Conservation (phyloP, 208 protist species). For the Leishmania tarentolae region DNA sequence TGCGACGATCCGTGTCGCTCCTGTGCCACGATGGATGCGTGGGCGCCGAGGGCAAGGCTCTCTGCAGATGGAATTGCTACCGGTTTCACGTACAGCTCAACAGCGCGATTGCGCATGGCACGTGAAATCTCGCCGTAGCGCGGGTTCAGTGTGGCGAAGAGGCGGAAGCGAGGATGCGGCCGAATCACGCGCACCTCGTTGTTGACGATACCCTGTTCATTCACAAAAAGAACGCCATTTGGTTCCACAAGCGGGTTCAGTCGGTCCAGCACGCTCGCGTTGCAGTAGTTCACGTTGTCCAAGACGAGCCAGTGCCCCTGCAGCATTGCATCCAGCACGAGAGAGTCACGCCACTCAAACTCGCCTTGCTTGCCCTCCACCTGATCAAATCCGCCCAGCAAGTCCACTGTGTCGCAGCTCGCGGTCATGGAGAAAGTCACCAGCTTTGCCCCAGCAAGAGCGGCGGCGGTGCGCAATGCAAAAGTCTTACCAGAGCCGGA, state of each 20-base stretch:
- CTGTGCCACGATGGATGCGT: slow-evolving; percentile 20
- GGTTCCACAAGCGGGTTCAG: slow-evolving; percentile 99
- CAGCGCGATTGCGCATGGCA: slow-evolving; percentile 99
- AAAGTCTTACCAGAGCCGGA: slow-evolving; percentile 97
- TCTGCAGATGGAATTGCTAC: slow-evolving; percentile 81
- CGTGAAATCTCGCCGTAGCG: slow-evolving; percentile 98
- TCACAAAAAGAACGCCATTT: slow-evolving; percentile 94
- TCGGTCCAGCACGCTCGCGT: slow-evolving; percentile 98
- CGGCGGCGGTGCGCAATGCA: slow-evolving; percentile 93
- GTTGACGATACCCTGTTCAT: slow-evolving; percentile 96
- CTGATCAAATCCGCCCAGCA: slow-evolving; percentile 99
- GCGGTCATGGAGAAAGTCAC: slow-evolving; percentile 97
- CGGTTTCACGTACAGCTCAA: slow-evolving; percentile 96
- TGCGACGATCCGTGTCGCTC: slow-evolving; percentile 6
- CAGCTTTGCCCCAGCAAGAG: slow-evolving; percentile 91
- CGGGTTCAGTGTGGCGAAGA: slow-evolving; percentile 99
- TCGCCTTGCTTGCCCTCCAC: slow-evolving; percentile 94
- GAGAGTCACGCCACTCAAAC: slow-evolving; percentile 99
- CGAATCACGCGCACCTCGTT: slow-evolving; percentile 92
- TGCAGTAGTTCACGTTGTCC: slow-evolving; percentile 99
- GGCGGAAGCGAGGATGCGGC: slow-evolving; percentile 97
- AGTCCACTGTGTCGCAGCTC: slow-evolving; percentile 98
- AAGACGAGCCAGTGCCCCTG: slow-evolving; percentile 99
- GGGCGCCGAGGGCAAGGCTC: slow-evolving; percentile 38
- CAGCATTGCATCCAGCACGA: slow-evolving; percentile 96